phyloP scores from a whole-genome alignment of 179 eudicot species.

The Silene coronaria region DNA sequence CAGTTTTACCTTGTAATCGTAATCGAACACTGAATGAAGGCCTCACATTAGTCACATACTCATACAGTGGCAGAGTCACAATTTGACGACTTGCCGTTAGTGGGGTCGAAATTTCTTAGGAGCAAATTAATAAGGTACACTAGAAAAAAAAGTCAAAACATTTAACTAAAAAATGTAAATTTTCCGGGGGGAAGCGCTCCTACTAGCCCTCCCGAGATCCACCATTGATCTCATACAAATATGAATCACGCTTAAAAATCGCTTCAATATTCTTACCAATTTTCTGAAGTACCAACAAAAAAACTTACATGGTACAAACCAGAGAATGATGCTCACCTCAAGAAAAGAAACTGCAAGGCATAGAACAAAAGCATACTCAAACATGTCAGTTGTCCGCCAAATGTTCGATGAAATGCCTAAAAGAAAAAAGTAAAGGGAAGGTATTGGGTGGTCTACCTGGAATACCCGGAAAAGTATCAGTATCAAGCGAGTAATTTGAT shows the following conservation, averaged over 20 bases:
- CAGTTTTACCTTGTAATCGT: too few species aligned
- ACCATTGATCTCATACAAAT: too few species aligned
- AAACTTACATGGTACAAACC: conserved; percentile 5
- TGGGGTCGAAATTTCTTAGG: too few species aligned
- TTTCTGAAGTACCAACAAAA: background rate
- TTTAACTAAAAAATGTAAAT: too few species aligned
- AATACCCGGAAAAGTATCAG: conserved; percentile 65
- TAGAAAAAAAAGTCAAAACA: too few species aligned
- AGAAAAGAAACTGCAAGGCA: conserved; percentile 81
- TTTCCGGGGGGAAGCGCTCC: too few species aligned
- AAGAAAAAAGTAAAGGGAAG: background rate
- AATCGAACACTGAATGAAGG: too few species aligned
- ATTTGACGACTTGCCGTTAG: too few species aligned
- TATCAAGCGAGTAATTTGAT: conserved; percentile 65
- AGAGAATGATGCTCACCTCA: conserved; percentile 59
- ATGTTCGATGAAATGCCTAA: conserved; percentile 6
- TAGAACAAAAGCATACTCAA: conserved; percentile 2
- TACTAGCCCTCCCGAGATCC: too few species aligned
- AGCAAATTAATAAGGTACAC: too few species aligned
- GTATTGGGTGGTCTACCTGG: conserved; percentile 27
- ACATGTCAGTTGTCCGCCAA: conserved; percentile 1
- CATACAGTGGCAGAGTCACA: too few species aligned
- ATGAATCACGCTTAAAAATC: background rate
- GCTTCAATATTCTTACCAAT: background rate
- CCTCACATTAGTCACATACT: too few species aligned